Evolutionary conservation across 345 rosid genomes (phyloP).

Genomic region (Adansonia digitata): DNA sequence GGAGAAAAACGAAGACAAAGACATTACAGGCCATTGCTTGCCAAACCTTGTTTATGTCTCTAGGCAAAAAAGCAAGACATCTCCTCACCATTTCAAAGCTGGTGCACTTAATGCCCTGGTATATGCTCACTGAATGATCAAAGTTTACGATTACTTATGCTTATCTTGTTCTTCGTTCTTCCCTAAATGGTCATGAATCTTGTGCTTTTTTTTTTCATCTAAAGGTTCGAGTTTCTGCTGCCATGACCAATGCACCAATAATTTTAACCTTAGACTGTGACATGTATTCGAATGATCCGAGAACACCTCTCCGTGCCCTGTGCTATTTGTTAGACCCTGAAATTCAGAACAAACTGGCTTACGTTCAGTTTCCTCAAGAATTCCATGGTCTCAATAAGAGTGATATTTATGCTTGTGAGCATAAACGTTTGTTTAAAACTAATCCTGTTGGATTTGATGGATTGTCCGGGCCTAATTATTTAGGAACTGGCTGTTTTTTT

Average conservation of each 20-base stretch:
- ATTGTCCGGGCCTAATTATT: slow-evolving; percentile 34
- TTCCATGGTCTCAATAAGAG: slow-evolving; percentile 45
- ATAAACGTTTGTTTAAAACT: slow-evolving; percentile 33
- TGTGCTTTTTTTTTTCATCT: background rate
- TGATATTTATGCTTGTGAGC: slow-evolving; percentile 56
- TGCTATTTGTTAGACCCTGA: slow-evolving; percentile 52
- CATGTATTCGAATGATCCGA: slow-evolving; percentile 69
- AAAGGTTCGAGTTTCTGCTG: slow-evolving; percentile 69
- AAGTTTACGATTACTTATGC: background rate
- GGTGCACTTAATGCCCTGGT: slow-evolving; percentile 34
- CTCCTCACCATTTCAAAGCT: slow-evolving; percentile 35
- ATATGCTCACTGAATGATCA: background rate
- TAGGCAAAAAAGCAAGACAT: slow-evolving; percentile 24
- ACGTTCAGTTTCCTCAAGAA: slow-evolving; percentile 70
- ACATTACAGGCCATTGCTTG: slow-evolving; percentile 15
- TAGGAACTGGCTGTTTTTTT: slow-evolving; percentile 70
- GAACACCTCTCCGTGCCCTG: slow-evolving; percentile 40
- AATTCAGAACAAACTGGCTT: slow-evolving; percentile 25
- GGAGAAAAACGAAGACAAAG: slow-evolving; percentile 20
- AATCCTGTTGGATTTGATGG: slow-evolving; percentile 52
- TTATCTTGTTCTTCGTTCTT: background rate
- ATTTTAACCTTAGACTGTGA: slow-evolving; percentile 76
- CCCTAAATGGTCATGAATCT: background rate
- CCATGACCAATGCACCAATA: slow-evolving; percentile 63
- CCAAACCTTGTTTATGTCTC: slow-evolving; percentile 34